These are phyloP conservation scores for Beta lomatogona DNA, from an alignment of 179 eudicot species.

Conservation along the genomic window DNA sequence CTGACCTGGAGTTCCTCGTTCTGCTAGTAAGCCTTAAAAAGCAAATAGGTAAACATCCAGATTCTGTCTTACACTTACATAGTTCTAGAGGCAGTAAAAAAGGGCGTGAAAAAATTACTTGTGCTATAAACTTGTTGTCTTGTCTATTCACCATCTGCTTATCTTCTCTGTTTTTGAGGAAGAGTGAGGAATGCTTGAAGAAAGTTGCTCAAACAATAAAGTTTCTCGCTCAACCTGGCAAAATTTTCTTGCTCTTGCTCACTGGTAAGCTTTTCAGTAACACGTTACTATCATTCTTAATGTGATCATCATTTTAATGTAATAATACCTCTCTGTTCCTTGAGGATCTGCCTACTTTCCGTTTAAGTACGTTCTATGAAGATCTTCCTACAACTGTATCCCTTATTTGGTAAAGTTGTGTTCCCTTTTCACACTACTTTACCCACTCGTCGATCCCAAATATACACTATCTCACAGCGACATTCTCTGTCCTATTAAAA, in stretches of 20 bases:
- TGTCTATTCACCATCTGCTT: constrained; percentile 5
- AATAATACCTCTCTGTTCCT: too few species aligned
- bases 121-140: background rate
- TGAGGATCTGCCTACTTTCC: too few species aligned
- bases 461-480: too few species aligned
- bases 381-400: too few species aligned
- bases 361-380: too few species aligned
- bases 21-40: background rate
- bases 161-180: constrained; percentile 29
- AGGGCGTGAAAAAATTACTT: background rate
- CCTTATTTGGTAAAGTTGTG: too few species aligned
- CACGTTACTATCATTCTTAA: background rate
- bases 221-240: constrained; percentile 64
- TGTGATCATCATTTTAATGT: background rate
- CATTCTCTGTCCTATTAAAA: too few species aligned
- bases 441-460: too few species aligned
- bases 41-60: background rate
- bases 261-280: constrained; percentile 55
- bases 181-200: constrained; percentile 95
- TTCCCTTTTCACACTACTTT: too few species aligned
- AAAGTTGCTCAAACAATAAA: constrained; percentile 73
- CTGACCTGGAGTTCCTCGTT: background rate
- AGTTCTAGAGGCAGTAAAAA: background rate
- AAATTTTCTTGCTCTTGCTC: constrained; percentile 70
- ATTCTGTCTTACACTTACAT: background rate